Base-by-base conservation (phyloP, 148 eudicot species). In the Amaranthus palmeri region DNA sequence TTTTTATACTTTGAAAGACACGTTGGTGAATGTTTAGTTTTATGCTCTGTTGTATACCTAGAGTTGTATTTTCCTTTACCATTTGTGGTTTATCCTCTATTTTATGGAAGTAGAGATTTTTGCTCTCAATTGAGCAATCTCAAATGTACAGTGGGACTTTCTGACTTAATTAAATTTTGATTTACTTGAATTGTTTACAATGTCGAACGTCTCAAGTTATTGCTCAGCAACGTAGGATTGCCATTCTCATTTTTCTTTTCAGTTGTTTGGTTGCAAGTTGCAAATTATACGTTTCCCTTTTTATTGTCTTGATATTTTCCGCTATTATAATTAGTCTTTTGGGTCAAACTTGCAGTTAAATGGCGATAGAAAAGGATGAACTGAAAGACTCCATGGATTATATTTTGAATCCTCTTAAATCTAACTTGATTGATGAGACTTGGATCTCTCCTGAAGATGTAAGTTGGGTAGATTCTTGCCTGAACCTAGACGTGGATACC, bases 391-490 rank as follows among this genome's bases (percentile, higher is more conserved):
- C 57, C 62, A 25, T 46, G 51, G 57, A 60, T 65, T 67, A 82
- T 4, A 10, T 49, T 62, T 41, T 69, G 15, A 75, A 77, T 56
- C 66, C 77, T 44, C 13, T 60, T 13, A 74, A 73, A 54, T 61
- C 76, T 42, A 56, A 68, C 61, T 72, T 69, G 65, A 59, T 54
- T 71, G 77, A 54, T 72, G 76, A 57, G 47, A 57, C 67, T 67
- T 74, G 36, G 36, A 25, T 76, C 71, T 85, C 88, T 12, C 79
- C 68, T 14, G 87, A 81, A 67, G 95, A 87, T 85, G 8, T 88
- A 59, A 85, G 84, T 46, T 89, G 95, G 95, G 95, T 80, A 0
- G 92, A 92, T 71, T 92, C 97, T 53, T 92, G 92, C 76, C 77
- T 87, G 58, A 52, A 71, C 59, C 72, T 77, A 62, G 83, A 86